Percentiles rank a stretch among this genome's conserved stretches.
Conservation (phyloP, 2,329 filamentous ascomycete species). For the Pseudohalonectria lignicola region DNA sequence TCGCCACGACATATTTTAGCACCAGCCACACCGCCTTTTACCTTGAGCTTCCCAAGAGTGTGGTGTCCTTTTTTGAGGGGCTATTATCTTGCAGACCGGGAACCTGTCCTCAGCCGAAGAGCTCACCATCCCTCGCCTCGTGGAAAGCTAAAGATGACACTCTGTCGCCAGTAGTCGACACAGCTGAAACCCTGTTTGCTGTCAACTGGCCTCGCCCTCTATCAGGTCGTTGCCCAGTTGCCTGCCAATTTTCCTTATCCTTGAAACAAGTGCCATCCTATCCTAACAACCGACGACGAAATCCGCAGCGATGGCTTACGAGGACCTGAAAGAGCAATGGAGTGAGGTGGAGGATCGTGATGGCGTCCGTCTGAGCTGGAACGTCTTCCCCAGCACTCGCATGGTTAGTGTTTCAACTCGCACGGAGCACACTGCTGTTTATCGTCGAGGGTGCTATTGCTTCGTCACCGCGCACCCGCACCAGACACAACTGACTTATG, state of each 20-base stretch:
- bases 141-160: neutral
- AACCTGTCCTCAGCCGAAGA: neutral
- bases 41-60: too few species aligned
- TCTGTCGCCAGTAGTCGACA: neutral
- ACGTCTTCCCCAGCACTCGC: conserved; percentile 93
- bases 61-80: conserved; percentile 5
- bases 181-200: too few species aligned
- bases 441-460: too few species aligned
- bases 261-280: too few species aligned
- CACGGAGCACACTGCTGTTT: conserved; percentile 1
- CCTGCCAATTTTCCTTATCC: too few species aligned
- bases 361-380: conserved; percentile 95
- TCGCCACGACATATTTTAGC: too few species aligned
- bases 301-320: conserved; percentile 97
- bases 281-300: too few species aligned
- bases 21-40: conserved; percentile 1
- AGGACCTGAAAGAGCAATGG: conserved; percentile 90
- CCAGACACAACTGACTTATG: conserved; percentile 7
- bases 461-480: neutral
- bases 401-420: conserved; percentile 54
- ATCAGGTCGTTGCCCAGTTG: too few species aligned
- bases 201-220: too few species aligned
- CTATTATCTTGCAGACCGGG: too few species aligned
- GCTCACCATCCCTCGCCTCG: neutral
- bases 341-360: conserved; percentile 93